Evolutionary conservation across 495 filamentous ascomycete species (phyloP).

Genomic region (Penicillium paradoxum): DNA sequence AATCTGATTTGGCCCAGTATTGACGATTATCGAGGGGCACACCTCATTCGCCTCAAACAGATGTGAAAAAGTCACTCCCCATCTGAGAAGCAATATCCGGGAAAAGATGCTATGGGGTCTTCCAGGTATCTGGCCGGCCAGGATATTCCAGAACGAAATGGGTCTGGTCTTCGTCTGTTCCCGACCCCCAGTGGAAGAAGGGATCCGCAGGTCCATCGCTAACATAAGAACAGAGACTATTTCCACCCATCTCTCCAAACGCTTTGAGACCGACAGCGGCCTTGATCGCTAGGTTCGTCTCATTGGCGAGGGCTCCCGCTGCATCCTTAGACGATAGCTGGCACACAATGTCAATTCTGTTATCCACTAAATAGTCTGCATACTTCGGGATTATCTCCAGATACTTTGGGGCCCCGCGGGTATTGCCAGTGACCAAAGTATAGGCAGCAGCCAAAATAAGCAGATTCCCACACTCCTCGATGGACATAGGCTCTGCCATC

Average conservation of each 20-base stretch:
- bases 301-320: slow-evolving; percentile 45
- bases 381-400: slow-evolving; percentile 36
- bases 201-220: slow-evolving; percentile 36
- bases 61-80: slow-evolving; percentile 36
- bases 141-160: slow-evolving; percentile 46
- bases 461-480: slow-evolving; percentile 46
- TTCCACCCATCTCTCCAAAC: slow-evolving; percentile 38
- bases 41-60: slow-evolving; percentile 38
- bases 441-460: slow-evolving; percentile 43
- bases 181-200: slow-evolving; percentile 37
- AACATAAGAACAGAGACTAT: slow-evolving; percentile 34
- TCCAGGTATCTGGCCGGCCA: slow-evolving; percentile 32
- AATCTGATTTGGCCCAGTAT: slow-evolving; percentile 48
- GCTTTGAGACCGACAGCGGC: slow-evolving; percentile 51
- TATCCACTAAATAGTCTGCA: slow-evolving; percentile 48
- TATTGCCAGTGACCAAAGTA: slow-evolving; percentile 38
- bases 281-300: slow-evolving; percentile 55
- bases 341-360: slow-evolving; percentile 42
- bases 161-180: slow-evolving; percentile 29
- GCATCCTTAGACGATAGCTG: slow-evolving; percentile 56
- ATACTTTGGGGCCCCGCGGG: slow-evolving; percentile 33
- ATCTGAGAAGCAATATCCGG: slow-evolving; percentile 33
- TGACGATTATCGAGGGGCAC: slow-evolving; percentile 41
- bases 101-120: slow-evolving; percentile 43
- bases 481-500: slow-evolving; percentile 41